phyloP scores from a whole-genome alignment of 345 rosid genomes.

The Draba incana region DNA sequence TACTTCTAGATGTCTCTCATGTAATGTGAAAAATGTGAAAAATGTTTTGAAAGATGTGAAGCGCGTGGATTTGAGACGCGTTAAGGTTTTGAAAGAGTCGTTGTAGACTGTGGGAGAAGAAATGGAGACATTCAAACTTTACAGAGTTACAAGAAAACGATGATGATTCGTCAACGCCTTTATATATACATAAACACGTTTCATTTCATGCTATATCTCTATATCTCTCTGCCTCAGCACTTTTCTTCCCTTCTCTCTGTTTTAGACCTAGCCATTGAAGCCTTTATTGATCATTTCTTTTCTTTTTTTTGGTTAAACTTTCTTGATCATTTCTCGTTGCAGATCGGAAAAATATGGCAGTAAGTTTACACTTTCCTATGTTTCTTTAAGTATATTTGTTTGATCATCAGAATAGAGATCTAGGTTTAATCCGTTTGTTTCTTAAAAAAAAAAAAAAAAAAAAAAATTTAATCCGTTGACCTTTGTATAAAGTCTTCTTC shows the following conservation, averaged over 20 bases:
- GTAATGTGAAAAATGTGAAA: background rate
- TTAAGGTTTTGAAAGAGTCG: constrained; percentile 33
- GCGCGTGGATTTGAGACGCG: constrained; percentile 17
- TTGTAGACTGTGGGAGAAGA: constrained; percentile 18
- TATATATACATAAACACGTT: background rate
- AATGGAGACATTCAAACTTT: constrained; percentile 37
- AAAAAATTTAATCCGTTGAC: constrained; percentile 36
- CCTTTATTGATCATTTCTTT: constrained; percentile 12
- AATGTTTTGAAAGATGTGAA: background rate
- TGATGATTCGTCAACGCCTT: constrained; percentile 20
- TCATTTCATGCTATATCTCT: background rate
- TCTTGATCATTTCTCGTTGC: constrained; percentile 1
- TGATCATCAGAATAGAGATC: constrained; percentile 17
- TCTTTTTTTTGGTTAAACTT: no score
- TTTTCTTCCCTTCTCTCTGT: constrained; percentile 3
- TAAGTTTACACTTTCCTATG: constrained; percentile 25
- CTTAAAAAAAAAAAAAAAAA: no score
- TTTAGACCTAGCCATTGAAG: constrained; percentile 26
- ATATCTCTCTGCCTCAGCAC: background rate
- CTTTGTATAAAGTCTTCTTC: background rate
- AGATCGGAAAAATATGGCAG: constrained; percentile 34
- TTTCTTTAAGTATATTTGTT: background rate
- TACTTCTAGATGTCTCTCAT: background rate
- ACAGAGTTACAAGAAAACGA: constrained; percentile 19
- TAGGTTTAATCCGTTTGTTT: no score